Base-by-base conservation (phyloP, 1,139 yeast species). In the Geotrichum klebahnii region DNA sequence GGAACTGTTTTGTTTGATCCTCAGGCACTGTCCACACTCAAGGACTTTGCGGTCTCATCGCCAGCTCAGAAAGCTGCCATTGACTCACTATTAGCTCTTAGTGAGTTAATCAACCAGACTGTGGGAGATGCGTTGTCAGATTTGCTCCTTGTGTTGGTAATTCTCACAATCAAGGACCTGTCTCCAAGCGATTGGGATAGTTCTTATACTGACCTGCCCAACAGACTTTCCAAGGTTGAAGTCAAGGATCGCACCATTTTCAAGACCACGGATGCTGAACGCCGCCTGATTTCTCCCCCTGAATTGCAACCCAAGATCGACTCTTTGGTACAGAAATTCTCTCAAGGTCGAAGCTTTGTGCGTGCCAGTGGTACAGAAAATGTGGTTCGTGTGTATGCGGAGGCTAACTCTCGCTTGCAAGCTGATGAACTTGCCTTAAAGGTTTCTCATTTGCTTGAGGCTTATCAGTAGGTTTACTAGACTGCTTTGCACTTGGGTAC, bases 331-430 rank as follows among this genome's bases (percentile, higher is more conserved):
- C 64, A 71, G 19, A 70, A 78, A 61, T 83, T 74, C 60, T 65
- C 73, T 0, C 67, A 72, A 28, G 97, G 94, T 1, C 77, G 98
- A 63, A 82, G 95, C 2, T 92, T 92, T 68, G 97, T 92, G 3
- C 80, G 99, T 59, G 97, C 99, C 8, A 85, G 96, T 55, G 99
- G 98, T 16, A 92, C 99, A 1, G 99, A 92, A 67, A 95, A 94
- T 67, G 97, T 96, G 0, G 97, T 92, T 2, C 79, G 98, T 61
- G 87, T 92, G 8, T 92, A 92, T 60, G 95, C 97, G 1, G 99
- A 92, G 67, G 96, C 97, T 0, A 74, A 72, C 12, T 77, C 79
- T 1, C 62, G 63, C 38, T 68, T 70, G 23, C 75, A 74, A 41
- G 81, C 86, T 26, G 80, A 77, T 45, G 71, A 70, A 41, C 71